Conservation (phyloP, 176 grass and related monocot species). For the Avena sativa region DNA sequence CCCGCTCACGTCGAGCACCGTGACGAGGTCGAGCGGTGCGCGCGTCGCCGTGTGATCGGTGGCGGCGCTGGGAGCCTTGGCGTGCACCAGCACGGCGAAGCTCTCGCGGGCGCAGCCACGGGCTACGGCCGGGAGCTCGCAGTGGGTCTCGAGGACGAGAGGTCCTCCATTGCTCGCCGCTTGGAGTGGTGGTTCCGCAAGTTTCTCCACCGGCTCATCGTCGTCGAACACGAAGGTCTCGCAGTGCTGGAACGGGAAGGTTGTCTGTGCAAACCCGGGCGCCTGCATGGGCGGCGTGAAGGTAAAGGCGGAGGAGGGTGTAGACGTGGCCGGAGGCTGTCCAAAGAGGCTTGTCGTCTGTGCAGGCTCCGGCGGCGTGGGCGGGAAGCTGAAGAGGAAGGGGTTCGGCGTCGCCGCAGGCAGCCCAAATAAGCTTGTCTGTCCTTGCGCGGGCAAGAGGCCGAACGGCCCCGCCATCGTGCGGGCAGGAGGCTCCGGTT, state of each 20-base stretch:
- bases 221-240: constrained; percentile 43
- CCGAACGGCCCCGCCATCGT: background rate
- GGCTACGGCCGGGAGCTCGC: constrained; percentile 46
- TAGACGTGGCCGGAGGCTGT: background rate
- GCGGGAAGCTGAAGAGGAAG: background rate
- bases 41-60: background rate
- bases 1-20: constrained; percentile 77
- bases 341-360: background rate
- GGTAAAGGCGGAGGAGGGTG: too few relatives aligned
- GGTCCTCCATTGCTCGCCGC: background rate
- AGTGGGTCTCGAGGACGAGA: constrained; percentile 53
- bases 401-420: background rate
- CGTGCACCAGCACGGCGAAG: constrained; percentile 62
- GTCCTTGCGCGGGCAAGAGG: background rate
- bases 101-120: constrained; percentile 36
- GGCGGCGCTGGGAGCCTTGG: constrained; percentile 49
- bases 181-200: background rate
- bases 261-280: background rate
- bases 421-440: background rate
- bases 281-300: too few relatives aligned
- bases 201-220: constrained; percentile 38
- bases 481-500: background rate
- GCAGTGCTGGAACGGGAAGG: background rate
- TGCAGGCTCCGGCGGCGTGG: constrained; percentile 10
- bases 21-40: constrained; percentile 72